A percentile compares a stretch with the other conserved stretches of the same genome.
phyloP scores from a whole-genome alignment of 2,329 filamentous ascomycete species.

The Intubia oerlemansii region DNA sequence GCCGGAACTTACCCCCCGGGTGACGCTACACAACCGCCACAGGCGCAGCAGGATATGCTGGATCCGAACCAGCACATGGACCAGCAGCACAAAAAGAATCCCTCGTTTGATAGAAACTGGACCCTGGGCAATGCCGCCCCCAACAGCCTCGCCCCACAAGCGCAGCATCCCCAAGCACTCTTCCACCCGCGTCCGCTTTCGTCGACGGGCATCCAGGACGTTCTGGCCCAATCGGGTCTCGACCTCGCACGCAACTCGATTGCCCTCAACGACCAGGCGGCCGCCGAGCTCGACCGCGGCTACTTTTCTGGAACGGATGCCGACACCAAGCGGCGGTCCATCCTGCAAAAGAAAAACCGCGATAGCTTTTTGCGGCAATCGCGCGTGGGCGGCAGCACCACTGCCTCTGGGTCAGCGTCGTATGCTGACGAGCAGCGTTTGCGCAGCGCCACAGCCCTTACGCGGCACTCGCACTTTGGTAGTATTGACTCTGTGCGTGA shows the following conservation, averaged over 20 bases:
- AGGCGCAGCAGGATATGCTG: too few species aligned
- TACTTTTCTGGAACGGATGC: slow-evolving; percentile 85
- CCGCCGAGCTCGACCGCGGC: slow-evolving; percentile 55
- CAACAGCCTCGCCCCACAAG: slow-evolving; percentile 16
- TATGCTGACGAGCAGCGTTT: slow-evolving; percentile 54
- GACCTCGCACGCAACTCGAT: slow-evolving; percentile 13
- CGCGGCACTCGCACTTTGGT: slow-evolving; percentile 56
- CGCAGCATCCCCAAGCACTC: too few species aligned
- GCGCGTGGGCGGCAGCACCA: slow-evolving; percentile 38
- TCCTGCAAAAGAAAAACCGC: slow-evolving; percentile 66
- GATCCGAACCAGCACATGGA: too few species aligned
- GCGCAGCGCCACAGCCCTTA: slow-evolving; percentile 41
- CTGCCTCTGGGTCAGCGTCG: slow-evolving; percentile 11
- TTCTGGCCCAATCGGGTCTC: slow-evolving; percentile 16
- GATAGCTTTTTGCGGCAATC: slow-evolving; percentile 23
- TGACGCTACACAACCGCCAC: too few species aligned
- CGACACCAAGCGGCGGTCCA: slow-evolving; percentile 47
- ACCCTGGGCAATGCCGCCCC: slow-evolving; percentile 33
- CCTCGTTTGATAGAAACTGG: slow-evolving; percentile 52
- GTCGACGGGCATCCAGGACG: slow-evolving; percentile 27
- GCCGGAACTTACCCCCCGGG: slow-evolving; percentile 22
- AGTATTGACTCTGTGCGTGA: slow-evolving; percentile 59
- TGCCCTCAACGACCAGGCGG: slow-evolving; percentile 24
- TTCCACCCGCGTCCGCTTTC: slow-evolving; percentile 24
- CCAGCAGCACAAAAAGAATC: slow-evolving; percentile 33